Conservation (phyloP, 2,329 filamentous ascomycete genomes). For the Aspergillus pseudoviridinutans region DNA sequence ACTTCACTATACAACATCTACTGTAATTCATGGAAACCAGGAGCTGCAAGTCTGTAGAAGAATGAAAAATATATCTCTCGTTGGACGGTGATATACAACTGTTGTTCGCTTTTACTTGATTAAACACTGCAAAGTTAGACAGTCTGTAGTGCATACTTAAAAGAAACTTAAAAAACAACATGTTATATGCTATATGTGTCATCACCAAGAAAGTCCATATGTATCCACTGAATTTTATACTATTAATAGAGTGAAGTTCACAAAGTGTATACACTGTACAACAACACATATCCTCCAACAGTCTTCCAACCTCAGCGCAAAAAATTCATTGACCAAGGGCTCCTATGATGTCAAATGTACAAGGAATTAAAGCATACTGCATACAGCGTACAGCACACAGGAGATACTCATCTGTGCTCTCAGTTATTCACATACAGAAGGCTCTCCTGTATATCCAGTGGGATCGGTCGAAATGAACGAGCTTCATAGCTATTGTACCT, state of each 20-base stretch:
- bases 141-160: neutral
- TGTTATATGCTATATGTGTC: neutral
- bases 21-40: too few species aligned
- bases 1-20: neutral
- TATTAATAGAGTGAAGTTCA: neutral
- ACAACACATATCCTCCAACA: neutral
- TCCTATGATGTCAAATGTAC: neutral
- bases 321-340: neutral
- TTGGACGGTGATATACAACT: neutral
- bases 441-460: neutral
- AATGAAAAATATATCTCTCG: neutral
- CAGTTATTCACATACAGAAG: neutral
- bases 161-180: neutral
- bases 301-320: neutral
- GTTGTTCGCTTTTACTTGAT: neutral
- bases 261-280: too few species aligned
- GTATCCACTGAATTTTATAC: neutral
- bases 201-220: neutral
- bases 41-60: neutral
- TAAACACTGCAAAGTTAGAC: neutral
- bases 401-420: too few species aligned
- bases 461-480: neutral
- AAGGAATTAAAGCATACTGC: neutral
- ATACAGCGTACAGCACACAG: too few species aligned
- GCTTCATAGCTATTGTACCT: constrained; percentile 3